Evolutionary conservation across 345 rosid genomes (phyloP).

Genomic region (Lenwebbia sp.): DNA sequence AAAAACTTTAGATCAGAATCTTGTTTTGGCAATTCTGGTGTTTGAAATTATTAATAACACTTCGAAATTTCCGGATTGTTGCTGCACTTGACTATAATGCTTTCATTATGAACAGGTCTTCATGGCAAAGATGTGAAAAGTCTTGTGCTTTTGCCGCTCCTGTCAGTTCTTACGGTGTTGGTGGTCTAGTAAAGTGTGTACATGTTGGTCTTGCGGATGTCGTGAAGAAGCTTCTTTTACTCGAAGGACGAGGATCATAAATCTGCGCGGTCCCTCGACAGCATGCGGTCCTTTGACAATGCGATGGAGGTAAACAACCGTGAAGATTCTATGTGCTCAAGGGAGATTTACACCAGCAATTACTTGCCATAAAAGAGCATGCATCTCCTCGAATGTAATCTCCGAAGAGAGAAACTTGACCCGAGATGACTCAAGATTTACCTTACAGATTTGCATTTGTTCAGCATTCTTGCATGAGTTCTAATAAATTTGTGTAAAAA

Average conservation of each 20-base stretch:
- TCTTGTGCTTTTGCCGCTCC: background rate
- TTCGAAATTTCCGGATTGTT: background rate
- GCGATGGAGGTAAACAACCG: background rate
- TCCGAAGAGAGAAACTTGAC: background rate
- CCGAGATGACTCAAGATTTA: conserved; percentile 1
- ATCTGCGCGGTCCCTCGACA: background rate
- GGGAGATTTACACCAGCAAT: background rate
- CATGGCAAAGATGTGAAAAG: background rate
- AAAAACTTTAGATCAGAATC: background rate
- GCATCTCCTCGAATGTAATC: background rate
- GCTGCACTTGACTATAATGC: background rate
- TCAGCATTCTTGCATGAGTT: conserved; percentile 27
- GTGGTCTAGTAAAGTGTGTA: background rate
- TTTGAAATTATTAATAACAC: background rate
- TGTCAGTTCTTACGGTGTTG: background rate
- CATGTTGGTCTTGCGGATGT: background rate
- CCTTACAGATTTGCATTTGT: conserved; percentile 17
- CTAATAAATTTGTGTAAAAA: background rate
- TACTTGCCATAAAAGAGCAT: background rate
- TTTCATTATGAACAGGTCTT: background rate
- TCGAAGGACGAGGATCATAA: background rate
- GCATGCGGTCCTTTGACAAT: background rate
- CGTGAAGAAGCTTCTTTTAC: background rate
- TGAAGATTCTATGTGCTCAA: background rate
- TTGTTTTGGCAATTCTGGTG: background rate